These are phyloP conservation scores for Musa troglodytarum DNA, from an alignment of 176 grass and related monocot genomes.

Conservation along the genomic window DNA sequence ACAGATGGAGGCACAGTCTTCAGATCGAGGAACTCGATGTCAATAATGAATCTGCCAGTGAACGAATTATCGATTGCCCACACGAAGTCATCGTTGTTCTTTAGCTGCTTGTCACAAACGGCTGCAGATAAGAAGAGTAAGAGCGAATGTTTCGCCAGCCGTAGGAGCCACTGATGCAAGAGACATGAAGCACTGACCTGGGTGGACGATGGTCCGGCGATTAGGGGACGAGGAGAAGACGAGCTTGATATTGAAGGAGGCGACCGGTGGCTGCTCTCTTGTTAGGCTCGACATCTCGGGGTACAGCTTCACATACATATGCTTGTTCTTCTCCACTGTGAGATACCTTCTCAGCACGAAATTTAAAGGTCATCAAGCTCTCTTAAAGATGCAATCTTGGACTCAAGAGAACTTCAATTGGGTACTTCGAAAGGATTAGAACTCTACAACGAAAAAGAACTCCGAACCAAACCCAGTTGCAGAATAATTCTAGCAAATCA, in stretches of 20 bases:
- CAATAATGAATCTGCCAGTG: slow-evolving; percentile 82
- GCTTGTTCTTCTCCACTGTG: slow-evolving; percentile 89
- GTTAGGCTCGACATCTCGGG: slow-evolving; percentile 49
- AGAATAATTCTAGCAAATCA: neutral
- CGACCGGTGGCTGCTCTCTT: slow-evolving; percentile 62
- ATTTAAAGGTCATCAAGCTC: neutral
- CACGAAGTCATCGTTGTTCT: slow-evolving; percentile 78
- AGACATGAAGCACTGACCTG: slow-evolving; percentile 35
- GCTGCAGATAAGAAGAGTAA: slow-evolving; percentile 32
- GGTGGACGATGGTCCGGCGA: slow-evolving; percentile 64
- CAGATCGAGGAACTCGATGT: slow-evolving; percentile 91
- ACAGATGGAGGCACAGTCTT: slow-evolving; percentile 65
- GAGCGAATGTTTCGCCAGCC: neutral
- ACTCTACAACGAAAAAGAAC: neutral
- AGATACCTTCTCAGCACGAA: slow-evolving; percentile 42
- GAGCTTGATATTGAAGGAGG: slow-evolving; percentile 85
- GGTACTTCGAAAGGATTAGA: slow-evolving; percentile 15
- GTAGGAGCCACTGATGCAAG: neutral
- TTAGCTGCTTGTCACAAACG: slow-evolving; percentile 77
- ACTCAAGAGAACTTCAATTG: slow-evolving; percentile 1
- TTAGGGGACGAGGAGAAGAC: slow-evolving; percentile 52
- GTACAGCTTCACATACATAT: slow-evolving; percentile 73
- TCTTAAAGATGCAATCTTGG: slow-evolving; percentile 6
- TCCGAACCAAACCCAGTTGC: neutral
- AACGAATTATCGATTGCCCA: slow-evolving; percentile 67